Conservation (phyloP, 1,139 yeast species). For the Candida sp. region DNA sequence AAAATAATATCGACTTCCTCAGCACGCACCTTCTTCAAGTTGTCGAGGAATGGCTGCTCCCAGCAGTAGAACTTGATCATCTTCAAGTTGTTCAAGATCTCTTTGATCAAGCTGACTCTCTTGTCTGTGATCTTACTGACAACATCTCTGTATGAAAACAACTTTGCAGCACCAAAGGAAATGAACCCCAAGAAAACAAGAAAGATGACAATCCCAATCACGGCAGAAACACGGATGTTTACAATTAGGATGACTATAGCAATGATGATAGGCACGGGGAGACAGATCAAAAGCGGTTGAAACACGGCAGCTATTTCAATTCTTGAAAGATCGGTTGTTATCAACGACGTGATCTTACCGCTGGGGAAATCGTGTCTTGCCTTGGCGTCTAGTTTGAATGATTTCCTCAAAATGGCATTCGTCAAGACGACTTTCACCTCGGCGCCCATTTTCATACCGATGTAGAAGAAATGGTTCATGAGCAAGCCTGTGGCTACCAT, state of each 20-base stretch:
- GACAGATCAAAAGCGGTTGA: slow-evolving; percentile 65
- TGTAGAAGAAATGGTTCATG: slow-evolving; percentile 66
- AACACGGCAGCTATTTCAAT: slow-evolving; percentile 78
- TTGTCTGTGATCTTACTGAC: slow-evolving; percentile 58
- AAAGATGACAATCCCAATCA: slow-evolving; percentile 60
- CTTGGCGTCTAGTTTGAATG: slow-evolving; percentile 31
- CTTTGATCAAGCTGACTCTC: slow-evolving; percentile 65
- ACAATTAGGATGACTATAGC: slow-evolving; percentile 67
- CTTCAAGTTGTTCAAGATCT: slow-evolving; percentile 66
- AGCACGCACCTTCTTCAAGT: slow-evolving; percentile 45
- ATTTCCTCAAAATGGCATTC: slow-evolving; percentile 34
- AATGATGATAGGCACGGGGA: slow-evolving; percentile 64
- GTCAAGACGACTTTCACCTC: slow-evolving; percentile 39
- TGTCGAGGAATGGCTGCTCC: slow-evolving; percentile 60
- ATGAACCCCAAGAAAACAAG: slow-evolving; percentile 43
- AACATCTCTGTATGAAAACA: slow-evolving; percentile 44
- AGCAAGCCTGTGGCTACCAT: slow-evolving; percentile 44
- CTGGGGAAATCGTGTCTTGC: slow-evolving; percentile 31
- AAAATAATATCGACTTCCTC: slow-evolving; percentile 52
- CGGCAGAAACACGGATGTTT: slow-evolving; percentile 75
- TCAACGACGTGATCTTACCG: slow-evolving; percentile 49
- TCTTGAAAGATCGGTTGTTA: slow-evolving; percentile 82
- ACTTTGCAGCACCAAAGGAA: slow-evolving; percentile 31
- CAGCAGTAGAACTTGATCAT: slow-evolving; percentile 71
- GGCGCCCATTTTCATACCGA: slow-evolving; percentile 53